Percentiles rank a stretch among this genome's conserved stretches.
Evolutionary conservation across 202 grass and related monocot genomes (phyloP).

Genomic region (Dendrocalamus latiflorus): DNA sequence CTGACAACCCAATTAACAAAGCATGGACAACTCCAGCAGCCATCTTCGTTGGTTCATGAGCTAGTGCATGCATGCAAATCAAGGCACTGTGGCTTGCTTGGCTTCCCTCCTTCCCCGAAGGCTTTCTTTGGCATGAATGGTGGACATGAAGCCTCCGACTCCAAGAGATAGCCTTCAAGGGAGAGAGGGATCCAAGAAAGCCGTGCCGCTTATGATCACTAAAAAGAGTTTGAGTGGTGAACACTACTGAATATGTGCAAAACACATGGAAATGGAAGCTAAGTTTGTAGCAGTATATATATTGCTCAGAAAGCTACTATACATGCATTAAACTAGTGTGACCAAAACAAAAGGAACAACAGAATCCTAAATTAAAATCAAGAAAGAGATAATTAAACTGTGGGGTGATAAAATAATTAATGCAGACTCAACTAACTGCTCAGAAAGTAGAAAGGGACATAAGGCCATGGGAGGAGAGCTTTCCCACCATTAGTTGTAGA

Average conservation of each 20-base stretch:
- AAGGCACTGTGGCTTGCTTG: slow-evolving; percentile 20
- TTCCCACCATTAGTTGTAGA: neutral
- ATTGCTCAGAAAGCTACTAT: slow-evolving; percentile 16
- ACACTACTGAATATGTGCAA: neutral
- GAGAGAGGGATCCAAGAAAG: slow-evolving; percentile 51
- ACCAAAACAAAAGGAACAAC: slow-evolving; percentile 21
- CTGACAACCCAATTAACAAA: neutral
- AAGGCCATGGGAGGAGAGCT: neutral
- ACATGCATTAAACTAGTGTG: slow-evolving; percentile 14
- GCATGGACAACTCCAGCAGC: neutral
- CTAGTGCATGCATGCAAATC: neutral
- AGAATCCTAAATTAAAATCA: neutral
- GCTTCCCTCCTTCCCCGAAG: slow-evolving; percentile 26
- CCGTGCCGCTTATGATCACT: slow-evolving; percentile 21
- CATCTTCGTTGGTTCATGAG: neutral
- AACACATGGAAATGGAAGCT: neutral
- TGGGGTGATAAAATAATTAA: slow-evolving; percentile 7
- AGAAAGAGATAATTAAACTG: neutral
- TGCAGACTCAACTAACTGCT: neutral
- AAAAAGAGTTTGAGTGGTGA: neutral
- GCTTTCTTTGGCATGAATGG: neutral
- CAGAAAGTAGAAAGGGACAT: slow-evolving; percentile 16
- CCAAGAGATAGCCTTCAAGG: slow-evolving; percentile 35
- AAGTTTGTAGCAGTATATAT: slow-evolving; percentile 24
- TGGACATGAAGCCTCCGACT: neutral